Conservation (phyloP, 768 basidiomycete species). For the Rhizopogon rudus region DNA sequence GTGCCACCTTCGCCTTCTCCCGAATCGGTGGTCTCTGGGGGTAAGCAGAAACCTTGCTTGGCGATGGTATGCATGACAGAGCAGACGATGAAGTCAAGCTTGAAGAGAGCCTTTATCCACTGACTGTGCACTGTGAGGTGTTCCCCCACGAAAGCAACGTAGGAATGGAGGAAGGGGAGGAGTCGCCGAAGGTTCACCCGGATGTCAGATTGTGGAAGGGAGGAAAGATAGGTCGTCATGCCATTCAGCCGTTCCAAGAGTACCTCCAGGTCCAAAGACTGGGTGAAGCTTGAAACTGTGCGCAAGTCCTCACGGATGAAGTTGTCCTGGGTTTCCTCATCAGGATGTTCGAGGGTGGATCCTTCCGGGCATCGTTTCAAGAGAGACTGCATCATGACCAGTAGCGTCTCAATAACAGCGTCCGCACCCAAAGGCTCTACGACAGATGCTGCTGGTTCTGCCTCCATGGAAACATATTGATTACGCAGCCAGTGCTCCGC, state of each 20-base stretch:
- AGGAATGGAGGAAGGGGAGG: constrained; percentile 74
- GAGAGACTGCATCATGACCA: constrained; percentile 63
- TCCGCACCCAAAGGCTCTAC: constrained; percentile 23
- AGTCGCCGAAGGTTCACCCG: constrained; percentile 36
- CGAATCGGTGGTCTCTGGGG: constrained; percentile 63
- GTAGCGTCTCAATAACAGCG: constrained; percentile 52
- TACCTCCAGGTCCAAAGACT: constrained; percentile 41
- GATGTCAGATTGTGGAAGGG: constrained; percentile 26
- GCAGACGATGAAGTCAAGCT: constrained; percentile 74
- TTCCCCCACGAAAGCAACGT: constrained; percentile 49
- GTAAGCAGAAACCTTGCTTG: constrained; percentile 89
- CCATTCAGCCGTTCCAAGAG: constrained; percentile 37
- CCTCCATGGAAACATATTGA: constrained; percentile 21
- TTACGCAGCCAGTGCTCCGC: constrained; percentile 25
- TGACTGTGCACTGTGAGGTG: constrained; percentile 52
- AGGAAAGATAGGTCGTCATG: constrained; percentile 35
- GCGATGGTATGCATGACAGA: constrained; percentile 70
- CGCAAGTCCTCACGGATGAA: constrained; percentile 48
- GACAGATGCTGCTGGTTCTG: background rate
- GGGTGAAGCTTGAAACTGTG: constrained; percentile 40
- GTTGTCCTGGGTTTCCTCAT: constrained; percentile 34
- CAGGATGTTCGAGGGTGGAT: constrained; percentile 9
- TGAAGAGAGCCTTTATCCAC: constrained; percentile 80
- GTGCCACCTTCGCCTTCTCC: constrained; percentile 43
- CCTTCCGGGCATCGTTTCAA: constrained; percentile 35